Evolutionary conservation across 306 rosid genomes (phyloP), one percentile per base, ranked within the genome.

Genomic region (Canavalia ensiformis): DNA sequence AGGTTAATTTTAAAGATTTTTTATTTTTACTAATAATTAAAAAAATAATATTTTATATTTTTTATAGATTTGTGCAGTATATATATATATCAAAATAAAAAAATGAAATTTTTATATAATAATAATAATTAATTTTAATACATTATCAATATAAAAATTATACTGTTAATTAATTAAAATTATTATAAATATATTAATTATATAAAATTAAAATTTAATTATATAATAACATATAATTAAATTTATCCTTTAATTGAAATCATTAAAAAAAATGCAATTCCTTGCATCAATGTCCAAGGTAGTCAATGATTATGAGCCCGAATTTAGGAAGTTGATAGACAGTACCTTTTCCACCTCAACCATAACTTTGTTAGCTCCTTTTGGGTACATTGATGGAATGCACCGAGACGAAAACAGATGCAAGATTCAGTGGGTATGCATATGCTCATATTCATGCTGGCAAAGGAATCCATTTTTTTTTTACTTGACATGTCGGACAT

Each of bases 371-470:
- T 42, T 5, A 11, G 11, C 5, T 13, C 69, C 46, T 41, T 54
- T 42, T 3, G 30, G 67, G 9, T 28, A 28, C 46, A 13, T 39
- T 12, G 11, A 2, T 29, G 77, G 58, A 81, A 82, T 78, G 91
- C 50, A 91, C 77, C 68, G 0, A 73, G 91, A 83, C 91, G 78
- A 64, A 68, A 86, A 84, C 25, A 31, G 3, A 63, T 9, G 68
- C 82, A 58, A 58, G 55, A 76, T 91, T 75, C 95, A 78, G 33
- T 46, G 3, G 4, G 35, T 39, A 69, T 50, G 3, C 7, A 33
- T 39, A 69, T 50, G 30, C 49, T 65, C 12, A 71, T 42, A 6
- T 42, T 79, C 34, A 33, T 34, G 9, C 45, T 12, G 10, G 2
- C 52, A 45, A 56, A 70, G 9, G 29, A 76, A 62, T n/a, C 47